These are phyloP conservation scores for Plasmodium chabaudi DNA, from an alignment of 169 alveolate genomes.

Conservation along the genomic window DNA sequence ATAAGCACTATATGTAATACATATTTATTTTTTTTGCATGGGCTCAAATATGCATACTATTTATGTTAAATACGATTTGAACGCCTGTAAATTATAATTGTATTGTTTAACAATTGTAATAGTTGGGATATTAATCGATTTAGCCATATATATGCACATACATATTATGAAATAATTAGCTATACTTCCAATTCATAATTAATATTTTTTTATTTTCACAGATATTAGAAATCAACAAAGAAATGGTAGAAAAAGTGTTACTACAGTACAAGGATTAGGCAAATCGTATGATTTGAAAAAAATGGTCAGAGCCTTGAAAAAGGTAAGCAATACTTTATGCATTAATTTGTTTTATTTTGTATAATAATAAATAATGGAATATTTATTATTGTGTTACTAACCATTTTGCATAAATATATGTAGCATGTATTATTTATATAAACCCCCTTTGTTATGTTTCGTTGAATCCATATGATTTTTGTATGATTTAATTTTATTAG, in stretches of 20 bases:
- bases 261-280: slow-evolving; percentile 95
- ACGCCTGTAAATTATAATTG: too few relatives aligned
- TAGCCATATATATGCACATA: too few relatives aligned
- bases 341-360: too few relatives aligned
- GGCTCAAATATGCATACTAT: too few relatives aligned
- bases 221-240: slow-evolving; percentile 94
- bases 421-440: background rate
- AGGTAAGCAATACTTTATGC: slow-evolving; percentile 57
- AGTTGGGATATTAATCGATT: too few relatives aligned
- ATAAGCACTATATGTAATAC: too few relatives aligned
- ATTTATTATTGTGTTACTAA: background rate
- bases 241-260: slow-evolving; percentile 94
- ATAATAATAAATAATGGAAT: background rate
- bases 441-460: background rate
- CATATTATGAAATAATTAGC: too few relatives aligned
- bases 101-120: too few relatives aligned
- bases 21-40: too few relatives aligned
- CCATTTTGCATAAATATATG: background rate
- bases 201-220: slow-evolving; percentile 2
- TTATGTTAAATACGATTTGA: too few relatives aligned
- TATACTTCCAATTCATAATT: background rate
- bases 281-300: slow-evolving; percentile 92
- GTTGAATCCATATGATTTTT: background rate
- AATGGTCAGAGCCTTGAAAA: slow-evolving; percentile 93
- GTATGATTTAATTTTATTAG: slow-evolving; percentile 12